Evolutionary conservation across 306 rosid species (phyloP), one percentile per base, ranked within the genome.

Genomic region (Benincasa hispida): DNA sequence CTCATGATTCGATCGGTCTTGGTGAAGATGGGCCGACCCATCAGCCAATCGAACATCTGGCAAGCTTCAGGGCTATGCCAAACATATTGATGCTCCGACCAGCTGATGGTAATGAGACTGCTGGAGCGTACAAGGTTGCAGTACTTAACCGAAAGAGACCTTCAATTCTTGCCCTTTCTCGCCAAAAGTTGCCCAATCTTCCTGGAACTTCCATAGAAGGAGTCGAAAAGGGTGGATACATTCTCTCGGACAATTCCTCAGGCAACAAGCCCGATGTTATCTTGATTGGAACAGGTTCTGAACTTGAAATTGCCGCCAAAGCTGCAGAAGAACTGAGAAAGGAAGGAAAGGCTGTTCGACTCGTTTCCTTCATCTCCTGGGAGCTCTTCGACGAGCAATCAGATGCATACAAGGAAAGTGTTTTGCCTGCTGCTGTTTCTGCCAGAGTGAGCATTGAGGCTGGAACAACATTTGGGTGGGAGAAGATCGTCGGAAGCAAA

Each of bases 1-100:
- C 99, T 73, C 99, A 94, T 1, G 99, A 94, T 82, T 94, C 99
- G 3, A 92, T 94, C 45, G 99, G 99, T 65, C 96, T 94, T 5
- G 99, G 99, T 80, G 99, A 94, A 85, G 99, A 94, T 78, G 99
- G 99, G 1, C 99, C 97, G 15, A 94, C 99, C 78, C 99, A 94
- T 82, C 99, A 94, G 76, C 99, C 99, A 10, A 80, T 94, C 13
- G 99, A 94, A 83, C 99, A 94, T 77, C 76, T 94, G 79, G 99
- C 99, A 66, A 94, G 99, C 83, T 92, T 94, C 89, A 89, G 99
- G 72, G 99, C 99, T 51, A 94, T 94, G 99, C 99, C 99, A 12
- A 94, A 94, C 57, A 79, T 92, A 75, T 83, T 94, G 89, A 92
- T 94, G 96, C 96, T 94, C 77, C 96, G 99, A 15, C 99, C 99